Evolutionary conservation across 2,329 filamentous ascomycete genomes (phyloP).

Genomic region (Hypoxylon sp.): DNA sequence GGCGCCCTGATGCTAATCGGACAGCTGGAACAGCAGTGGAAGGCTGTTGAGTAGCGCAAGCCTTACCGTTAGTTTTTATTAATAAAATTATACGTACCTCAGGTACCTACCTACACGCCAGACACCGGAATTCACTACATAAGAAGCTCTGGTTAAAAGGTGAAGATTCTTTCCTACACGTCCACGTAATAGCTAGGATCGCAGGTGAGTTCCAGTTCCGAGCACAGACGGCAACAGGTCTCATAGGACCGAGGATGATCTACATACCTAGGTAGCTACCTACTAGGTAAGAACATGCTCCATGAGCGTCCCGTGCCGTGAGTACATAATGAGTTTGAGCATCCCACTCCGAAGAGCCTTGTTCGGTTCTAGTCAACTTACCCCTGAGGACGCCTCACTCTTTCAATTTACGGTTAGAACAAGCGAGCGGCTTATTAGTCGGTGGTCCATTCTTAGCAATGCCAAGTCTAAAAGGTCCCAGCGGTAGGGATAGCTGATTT

Average conservation of each 20-base stretch:
- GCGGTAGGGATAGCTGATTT: slow-evolving; percentile 12
- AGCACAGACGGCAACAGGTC: background rate
- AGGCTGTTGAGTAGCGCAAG: slow-evolving; percentile 53
- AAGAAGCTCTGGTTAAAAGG: background rate
- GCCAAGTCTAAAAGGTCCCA: slow-evolving; percentile 22
- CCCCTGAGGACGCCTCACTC: background rate
- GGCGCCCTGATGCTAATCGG: slow-evolving; percentile 42
- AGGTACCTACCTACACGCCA: background rate
- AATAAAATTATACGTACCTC: background rate
- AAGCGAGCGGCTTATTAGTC: slow-evolving; percentile 15
- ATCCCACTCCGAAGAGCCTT: background rate
- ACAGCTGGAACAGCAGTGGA: slow-evolving; percentile 56
- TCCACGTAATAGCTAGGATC: background rate
- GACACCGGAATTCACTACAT: background rate
- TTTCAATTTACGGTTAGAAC: background rate
- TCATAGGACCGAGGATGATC: background rate
- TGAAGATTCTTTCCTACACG: background rate
- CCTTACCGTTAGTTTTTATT: background rate
- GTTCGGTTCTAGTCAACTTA: background rate
- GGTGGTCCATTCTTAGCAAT: slow-evolving; percentile 2
- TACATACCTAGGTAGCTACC: slow-evolving; percentile 8
- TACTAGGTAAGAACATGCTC: background rate
- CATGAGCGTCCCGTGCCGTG: background rate
- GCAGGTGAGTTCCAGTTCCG: background rate
- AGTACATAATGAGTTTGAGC: background rate